Evolutionary conservation across 306 rosid species (phyloP), one percentile per base, ranked within the genome.

Genomic region (Lotus japonicus): DNA sequence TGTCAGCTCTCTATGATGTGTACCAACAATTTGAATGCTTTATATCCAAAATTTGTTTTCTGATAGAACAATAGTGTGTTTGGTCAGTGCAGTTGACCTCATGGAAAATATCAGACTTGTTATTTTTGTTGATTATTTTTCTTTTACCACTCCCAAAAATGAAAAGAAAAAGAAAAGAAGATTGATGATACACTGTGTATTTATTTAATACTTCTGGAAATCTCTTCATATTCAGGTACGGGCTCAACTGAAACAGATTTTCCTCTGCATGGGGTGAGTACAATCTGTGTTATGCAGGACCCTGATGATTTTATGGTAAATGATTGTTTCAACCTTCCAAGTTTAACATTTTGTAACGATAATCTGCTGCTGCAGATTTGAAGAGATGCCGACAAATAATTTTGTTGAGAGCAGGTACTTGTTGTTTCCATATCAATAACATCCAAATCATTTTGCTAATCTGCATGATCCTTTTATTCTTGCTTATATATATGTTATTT

Each of bases 301-400:
- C 31, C 65, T 49, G 12, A 15, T 35, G 38, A 38, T 68, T 55
- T 36, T 77, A 21, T 54, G 53, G 18, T 33, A 33, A 38, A 38
- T 69, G 36, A 14, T 62, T 14, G 5, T 69, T 35, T 61, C 28
- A 42, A 44, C 49, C 16, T 71, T 35, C 33, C 54, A 57, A 38
- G 26, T 46, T 46, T 71, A 54, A 26, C 64, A 16, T 42, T 70
- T 71, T 57, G 3, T 39, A 61, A 45, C 65, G 5, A 57, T 58
- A 43, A 58, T 72, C 14, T 66, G 69, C 13, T 58, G 15, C 58
- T 80, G 70, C 95, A 92, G 98, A 74, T 94, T 94, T 84, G 98
- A 82, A 81, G 98, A 94, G 89, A 94, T 94, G 98, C 97, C 98
- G 8, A 94, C 98, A 28, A 88, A 94, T 75, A 90, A 87, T 74